Evolutionary conservation across 2,329 filamentous ascomycete species (phyloP).

Genomic region (Penicillium sp.): DNA sequence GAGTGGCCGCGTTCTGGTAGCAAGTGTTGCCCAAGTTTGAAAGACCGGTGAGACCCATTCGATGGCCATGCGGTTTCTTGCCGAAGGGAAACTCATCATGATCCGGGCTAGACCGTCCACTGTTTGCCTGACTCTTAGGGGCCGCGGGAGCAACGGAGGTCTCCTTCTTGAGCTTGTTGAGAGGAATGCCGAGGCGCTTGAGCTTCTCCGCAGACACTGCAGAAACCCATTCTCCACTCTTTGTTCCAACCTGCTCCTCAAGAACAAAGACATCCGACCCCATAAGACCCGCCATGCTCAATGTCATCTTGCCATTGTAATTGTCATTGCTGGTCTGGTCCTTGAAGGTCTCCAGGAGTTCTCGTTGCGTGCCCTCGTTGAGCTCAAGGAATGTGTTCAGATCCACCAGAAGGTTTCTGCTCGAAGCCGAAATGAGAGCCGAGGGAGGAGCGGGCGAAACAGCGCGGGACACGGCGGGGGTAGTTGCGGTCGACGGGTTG

Average conservation of each 20-base stretch:
- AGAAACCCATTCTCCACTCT: conserved; percentile 59
- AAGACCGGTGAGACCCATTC: conserved; percentile 77
- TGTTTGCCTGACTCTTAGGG: conserved; percentile 47
- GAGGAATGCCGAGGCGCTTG: conserved; percentile 54
- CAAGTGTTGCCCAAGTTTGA: conserved; percentile 95
- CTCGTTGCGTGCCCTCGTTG: conserved; percentile 64
- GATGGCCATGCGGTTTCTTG: conserved; percentile 62
- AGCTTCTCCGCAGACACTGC: conserved; percentile 48
- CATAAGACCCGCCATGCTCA: conserved; percentile 69
- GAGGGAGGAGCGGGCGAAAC: conserved; percentile 48
- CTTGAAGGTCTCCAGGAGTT: conserved; percentile 58
- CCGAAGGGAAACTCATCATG: conserved; percentile 68
- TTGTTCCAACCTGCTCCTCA: conserved; percentile 67
- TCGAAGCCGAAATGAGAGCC: conserved; percentile 44
- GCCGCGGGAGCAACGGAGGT: conserved; percentile 35
- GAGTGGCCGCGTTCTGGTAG: conserved; percentile 98
- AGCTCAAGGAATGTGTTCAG: conserved; percentile 65
- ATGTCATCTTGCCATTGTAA: conserved; percentile 72
- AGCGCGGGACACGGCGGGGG: conserved; percentile 47
- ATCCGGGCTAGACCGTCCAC: conserved; percentile 71
- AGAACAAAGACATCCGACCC: conserved; percentile 77
- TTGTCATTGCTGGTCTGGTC: conserved; percentile 74
- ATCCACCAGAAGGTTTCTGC: conserved; percentile 61
- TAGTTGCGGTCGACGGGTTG: conserved; percentile 47
- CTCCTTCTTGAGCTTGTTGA: conserved; percentile 37